phyloP scores from a whole-genome alignment of 768 basidiomycete genomes.

The Boletellus sp. region DNA sequence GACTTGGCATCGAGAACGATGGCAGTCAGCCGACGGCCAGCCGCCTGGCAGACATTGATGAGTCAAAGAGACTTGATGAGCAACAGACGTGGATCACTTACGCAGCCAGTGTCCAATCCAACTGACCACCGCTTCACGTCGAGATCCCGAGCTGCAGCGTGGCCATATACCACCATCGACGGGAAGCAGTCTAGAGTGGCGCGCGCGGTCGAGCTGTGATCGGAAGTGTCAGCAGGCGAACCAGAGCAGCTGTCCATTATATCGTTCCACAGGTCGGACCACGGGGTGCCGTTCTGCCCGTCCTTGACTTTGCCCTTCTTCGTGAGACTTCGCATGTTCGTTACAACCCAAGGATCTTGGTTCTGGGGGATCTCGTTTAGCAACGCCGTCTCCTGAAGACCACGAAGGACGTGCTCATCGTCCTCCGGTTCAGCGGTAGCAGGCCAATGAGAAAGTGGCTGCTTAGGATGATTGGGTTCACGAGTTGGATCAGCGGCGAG shows the following conservation, averaged over 20 bases:
- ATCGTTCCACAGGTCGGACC: constrained; percentile 72
- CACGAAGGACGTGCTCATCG: constrained; percentile 37
- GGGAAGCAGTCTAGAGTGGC: constrained; percentile 59
- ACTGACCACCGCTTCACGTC: constrained; percentile 81
- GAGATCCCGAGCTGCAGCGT: constrained; percentile 74
- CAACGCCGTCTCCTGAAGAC: constrained; percentile 65
- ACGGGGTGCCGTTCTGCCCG: constrained; percentile 53
- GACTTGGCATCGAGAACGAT: constrained; percentile 49
- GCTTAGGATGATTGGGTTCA: constrained; percentile 45
- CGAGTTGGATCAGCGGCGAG: constrained; percentile 66
- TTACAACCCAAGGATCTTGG: constrained; percentile 65
- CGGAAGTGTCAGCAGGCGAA: constrained; percentile 27
- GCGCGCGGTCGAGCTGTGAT: constrained; percentile 5
- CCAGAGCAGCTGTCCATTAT: constrained; percentile 60
- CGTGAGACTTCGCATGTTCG: constrained; percentile 37
- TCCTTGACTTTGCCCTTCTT: constrained; percentile 35
- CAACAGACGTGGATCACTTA: constrained; percentile 35
- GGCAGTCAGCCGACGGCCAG: constrained; percentile 61
- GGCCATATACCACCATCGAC: constrained; percentile 82
- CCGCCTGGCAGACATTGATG: constrained; percentile 37
- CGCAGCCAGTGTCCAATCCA: constrained; percentile 86
- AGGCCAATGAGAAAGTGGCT: constrained; percentile 72
- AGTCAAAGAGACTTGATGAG: background rate
- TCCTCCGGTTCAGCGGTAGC: constrained; percentile 24
- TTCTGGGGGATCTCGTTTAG: constrained; percentile 73